Evolutionary conservation across 2,329 filamentous ascomycete genomes (phyloP).

Genomic region (Pseudogymnoascus sp.): DNA sequence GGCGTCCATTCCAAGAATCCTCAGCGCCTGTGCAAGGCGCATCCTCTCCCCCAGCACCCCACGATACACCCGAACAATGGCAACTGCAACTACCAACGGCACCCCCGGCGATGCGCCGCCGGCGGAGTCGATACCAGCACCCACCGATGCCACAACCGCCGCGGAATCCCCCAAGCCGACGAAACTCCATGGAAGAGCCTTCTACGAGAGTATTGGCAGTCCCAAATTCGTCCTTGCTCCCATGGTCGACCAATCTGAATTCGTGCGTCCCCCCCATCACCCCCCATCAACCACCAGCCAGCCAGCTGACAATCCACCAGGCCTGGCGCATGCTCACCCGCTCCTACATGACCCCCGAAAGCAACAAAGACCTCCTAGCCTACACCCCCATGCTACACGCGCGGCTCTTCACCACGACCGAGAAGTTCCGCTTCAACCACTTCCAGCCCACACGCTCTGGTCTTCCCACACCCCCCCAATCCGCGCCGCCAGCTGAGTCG

Average conservation of each 20-base stretch:
- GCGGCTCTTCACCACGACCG: conserved; percentile 70
- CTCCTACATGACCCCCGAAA: conserved; percentile 69
- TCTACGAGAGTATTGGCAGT: conserved; percentile 90
- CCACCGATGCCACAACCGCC: background rate
- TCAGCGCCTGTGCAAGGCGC: background rate
- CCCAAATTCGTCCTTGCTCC: conserved; percentile 87
- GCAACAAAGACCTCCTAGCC: conserved; percentile 61
- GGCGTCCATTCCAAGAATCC: background rate
- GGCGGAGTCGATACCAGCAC: background rate
- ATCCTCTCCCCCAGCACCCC: background rate
- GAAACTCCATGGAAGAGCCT: conserved; percentile 76
- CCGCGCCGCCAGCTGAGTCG: conserved; percentile 26
- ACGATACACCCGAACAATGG: background rate
- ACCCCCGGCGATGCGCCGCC: background rate
- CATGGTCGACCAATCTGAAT: conserved; percentile 98
- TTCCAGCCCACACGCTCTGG: conserved; percentile 57
- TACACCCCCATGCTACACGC: conserved; percentile 98
- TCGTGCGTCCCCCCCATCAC: conserved; percentile 50
- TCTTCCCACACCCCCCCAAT: conserved; percentile 30
- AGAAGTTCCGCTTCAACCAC: conserved; percentile 68
- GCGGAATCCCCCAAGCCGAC: background rate
- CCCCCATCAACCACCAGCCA: background rate
- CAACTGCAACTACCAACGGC: background rate
- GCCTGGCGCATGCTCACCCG: conserved; percentile 96
- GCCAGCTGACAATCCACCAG: conserved; percentile 37